Evolutionary conservation across 1,139 yeast genomes (phyloP).

Genomic region (Geotrichum bryndzae): DNA sequence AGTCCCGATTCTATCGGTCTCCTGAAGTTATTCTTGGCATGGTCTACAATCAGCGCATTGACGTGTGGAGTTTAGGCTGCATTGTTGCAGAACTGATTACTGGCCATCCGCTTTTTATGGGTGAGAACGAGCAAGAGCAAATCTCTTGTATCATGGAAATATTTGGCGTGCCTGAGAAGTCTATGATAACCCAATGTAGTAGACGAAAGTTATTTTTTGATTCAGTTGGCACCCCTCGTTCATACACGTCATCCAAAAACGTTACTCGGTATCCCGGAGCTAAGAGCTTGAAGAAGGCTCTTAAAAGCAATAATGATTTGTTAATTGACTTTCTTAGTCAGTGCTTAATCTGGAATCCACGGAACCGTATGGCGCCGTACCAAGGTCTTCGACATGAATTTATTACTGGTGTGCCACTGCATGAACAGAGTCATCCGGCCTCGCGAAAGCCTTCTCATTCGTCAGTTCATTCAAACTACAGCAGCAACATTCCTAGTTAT

Average conservation of each 20-base stretch:
- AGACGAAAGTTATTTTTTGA: constrained; percentile 40
- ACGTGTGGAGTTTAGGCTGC: constrained; percentile 76
- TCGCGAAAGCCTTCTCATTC: constrained; percentile 32
- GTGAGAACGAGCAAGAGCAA: constrained; percentile 63
- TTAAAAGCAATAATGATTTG: constrained; percentile 29
- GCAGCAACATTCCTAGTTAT: constrained; percentile 90
- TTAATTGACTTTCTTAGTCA: constrained; percentile 38
- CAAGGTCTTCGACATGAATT: constrained; percentile 44
- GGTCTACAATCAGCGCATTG: constrained; percentile 61
- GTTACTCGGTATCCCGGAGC: constrained; percentile 35
- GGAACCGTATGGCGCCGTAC: constrained; percentile 40
- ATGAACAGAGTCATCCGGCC: not conserved
- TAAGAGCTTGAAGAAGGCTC: constrained; percentile 26
- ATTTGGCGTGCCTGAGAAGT: constrained; percentile 55
- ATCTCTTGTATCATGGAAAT: constrained; percentile 52
- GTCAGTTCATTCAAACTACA: constrained; percentile 96
- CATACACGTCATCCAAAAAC: constrained; percentile 31
- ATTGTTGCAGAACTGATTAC: constrained; percentile 59
- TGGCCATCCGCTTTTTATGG: constrained; percentile 66
- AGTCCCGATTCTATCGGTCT: constrained; percentile 89
- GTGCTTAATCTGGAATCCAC: constrained; percentile 53
- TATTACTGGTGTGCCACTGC: constrained; percentile 27
- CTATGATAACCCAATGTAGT: constrained; percentile 37
- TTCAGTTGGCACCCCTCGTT: constrained; percentile 39
- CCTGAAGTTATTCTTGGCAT: constrained; percentile 87